Evolutionary conservation across 2,329 filamentous ascomycete species (phyloP).

Genomic region (Xylariomycetidae sp.): DNA sequence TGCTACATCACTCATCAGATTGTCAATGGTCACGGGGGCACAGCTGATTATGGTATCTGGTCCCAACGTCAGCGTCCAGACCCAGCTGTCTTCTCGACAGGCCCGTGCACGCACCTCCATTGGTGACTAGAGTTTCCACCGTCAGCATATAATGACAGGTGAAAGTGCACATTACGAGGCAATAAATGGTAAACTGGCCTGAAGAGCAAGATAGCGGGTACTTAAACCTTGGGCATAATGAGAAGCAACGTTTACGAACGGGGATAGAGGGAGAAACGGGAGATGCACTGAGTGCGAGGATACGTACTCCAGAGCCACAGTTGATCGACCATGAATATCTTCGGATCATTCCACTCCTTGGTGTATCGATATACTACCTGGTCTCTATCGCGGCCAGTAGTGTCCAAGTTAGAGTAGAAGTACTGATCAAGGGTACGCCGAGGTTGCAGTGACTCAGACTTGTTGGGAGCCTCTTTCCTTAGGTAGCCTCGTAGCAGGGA

Average conservation of each 20-base stretch:
- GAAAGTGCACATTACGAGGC: too few relatives aligned
- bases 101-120: too few relatives aligned
- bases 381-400: slow-evolving; percentile 2
- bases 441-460: slow-evolving; percentile 2
- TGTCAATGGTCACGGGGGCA: background rate
- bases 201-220: too few relatives aligned
- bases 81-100: background rate
- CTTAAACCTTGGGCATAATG: too few relatives aligned
- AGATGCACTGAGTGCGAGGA: too few relatives aligned
- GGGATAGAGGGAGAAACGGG: too few relatives aligned
- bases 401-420: slow-evolving; percentile 3
- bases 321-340: slow-evolving; percentile 6
- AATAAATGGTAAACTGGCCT: too few relatives aligned
- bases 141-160: too few relatives aligned
- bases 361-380: slow-evolving; percentile 3
- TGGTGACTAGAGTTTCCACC: too few relatives aligned
- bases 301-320: slow-evolving; percentile 2
- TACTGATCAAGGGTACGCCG: slow-evolving; percentile 2
- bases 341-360: background rate
- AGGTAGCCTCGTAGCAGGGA: slow-evolving; percentile 1
- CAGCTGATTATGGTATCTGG: slow-evolving; percentile 3
- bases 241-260: too few relatives aligned
- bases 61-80: background rate
- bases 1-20: background rate
- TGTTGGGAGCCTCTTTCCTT: background rate